A percentile compares a stretch with the other conserved stretches of the same genome.
These are phyloP conservation scores for Aspergillus pseudoviridinutans DNA, from an alignment of 2,329 filamentous ascomycete genomes.

Conservation along the genomic window DNA sequence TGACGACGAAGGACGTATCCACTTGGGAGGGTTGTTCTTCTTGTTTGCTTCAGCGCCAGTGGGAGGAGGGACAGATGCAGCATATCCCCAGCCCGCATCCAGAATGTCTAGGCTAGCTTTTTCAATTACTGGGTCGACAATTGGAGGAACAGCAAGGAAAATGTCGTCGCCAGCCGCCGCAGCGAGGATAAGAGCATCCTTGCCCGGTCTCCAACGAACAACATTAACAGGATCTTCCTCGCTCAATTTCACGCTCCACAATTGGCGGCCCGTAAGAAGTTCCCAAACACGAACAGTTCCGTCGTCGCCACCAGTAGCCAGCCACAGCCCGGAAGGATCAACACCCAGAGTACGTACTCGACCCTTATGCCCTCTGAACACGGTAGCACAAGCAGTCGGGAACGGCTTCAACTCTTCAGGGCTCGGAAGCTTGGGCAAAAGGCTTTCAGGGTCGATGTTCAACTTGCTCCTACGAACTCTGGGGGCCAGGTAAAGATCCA, in stretches of 20 bases:
- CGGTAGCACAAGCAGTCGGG: constrained; percentile 80
- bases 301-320: constrained; percentile 92
- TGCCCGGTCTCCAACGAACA: constrained; percentile 84
- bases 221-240: constrained; percentile 75
- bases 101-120: constrained; percentile 70
- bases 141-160: constrained; percentile 75
- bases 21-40: constrained; percentile 75
- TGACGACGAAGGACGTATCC: constrained; percentile 71
- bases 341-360: constrained; percentile 80
- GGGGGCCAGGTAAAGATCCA: constrained; percentile 93
- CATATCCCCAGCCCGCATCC: constrained; percentile 90
- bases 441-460: constrained; percentile 91
- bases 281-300: constrained; percentile 91
- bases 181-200: constrained; percentile 74
- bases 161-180: constrained; percentile 81
- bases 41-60: constrained; percentile 50
- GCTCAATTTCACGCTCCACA: constrained; percentile 78
- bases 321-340: constrained; percentile 77
- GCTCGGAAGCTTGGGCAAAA: constrained; percentile 87
- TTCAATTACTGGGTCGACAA: constrained; percentile 69
- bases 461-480: constrained; percentile 87
- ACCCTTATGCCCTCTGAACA: constrained; percentile 85
- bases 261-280: constrained; percentile 75
- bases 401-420: constrained; percentile 94
- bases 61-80: constrained; percentile 56